Conservation (phyloP, 2,329 filamentous ascomycete species). For the Dactylellina drechsleri region DNA sequence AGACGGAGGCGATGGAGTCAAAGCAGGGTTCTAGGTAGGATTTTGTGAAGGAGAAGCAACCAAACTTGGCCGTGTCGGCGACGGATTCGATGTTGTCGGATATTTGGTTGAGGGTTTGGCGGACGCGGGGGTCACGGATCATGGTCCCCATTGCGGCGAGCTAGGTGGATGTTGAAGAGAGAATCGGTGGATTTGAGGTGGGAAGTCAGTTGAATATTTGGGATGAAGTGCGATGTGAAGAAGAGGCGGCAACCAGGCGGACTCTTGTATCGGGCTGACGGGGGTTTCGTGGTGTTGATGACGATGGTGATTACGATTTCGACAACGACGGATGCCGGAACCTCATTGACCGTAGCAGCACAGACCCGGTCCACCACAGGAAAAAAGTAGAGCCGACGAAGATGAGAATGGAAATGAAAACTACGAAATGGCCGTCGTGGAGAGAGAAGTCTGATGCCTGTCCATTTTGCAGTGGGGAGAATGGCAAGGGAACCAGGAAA, state of each 20-base stretch:
- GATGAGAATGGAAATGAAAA: slow-evolving; percentile 11
- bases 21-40: slow-evolving; percentile 72
- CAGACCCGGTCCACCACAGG: background rate
- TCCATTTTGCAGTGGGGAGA: slow-evolving; percentile 37
- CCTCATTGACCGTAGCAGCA: background rate
- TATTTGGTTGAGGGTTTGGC: slow-evolving; percentile 74
- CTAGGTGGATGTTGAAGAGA: slow-evolving; percentile 2
- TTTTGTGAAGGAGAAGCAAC: slow-evolving; percentile 73
- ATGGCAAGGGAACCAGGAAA: background rate
- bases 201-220: background rate
- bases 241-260: slow-evolving; percentile 9
- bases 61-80: slow-evolving; percentile 73
- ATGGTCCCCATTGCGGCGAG: slow-evolving; percentile 46
- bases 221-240: background rate
- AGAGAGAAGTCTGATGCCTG: slow-evolving; percentile 27
- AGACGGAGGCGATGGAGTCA: slow-evolving; percentile 66
- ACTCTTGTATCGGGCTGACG: slow-evolving; percentile 15
- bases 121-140: slow-evolving; percentile 67
- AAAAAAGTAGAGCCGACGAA: background rate
- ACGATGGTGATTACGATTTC: slow-evolving; percentile 2
- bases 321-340: slow-evolving; percentile 1
- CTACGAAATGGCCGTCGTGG: slow-evolving; percentile 17
- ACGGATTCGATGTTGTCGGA: slow-evolving; percentile 74
- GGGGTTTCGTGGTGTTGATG: slow-evolving; percentile 21
- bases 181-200: background rate